Evolutionary conservation across 1,284 basidiomycete genomes (phyloP), one percentile per base, ranked within the genome.

Genomic region (Moesziomyces parantarcticus): DNA sequence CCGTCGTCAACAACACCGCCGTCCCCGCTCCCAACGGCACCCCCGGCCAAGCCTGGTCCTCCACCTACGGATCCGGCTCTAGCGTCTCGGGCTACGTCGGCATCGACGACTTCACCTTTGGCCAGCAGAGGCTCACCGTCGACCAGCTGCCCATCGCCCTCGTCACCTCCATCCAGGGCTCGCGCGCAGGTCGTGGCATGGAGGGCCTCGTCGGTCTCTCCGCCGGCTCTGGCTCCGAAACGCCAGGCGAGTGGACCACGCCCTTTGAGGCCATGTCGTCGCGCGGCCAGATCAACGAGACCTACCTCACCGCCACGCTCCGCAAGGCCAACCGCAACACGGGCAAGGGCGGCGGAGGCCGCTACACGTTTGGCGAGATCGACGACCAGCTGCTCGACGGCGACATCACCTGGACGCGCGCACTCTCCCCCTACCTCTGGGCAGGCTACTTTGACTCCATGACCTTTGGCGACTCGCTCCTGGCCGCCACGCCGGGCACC

Each of bases 121-220:
- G 62, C 20, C 50, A 62, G 46, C 53, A 57, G 39, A 46, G 20
- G 25, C 59, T 77, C 52, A 46, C 53, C 36, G 61, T 77, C n/a
- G 32, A 55, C 21, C 40, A 60, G 21, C 56, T 73, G 3, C 66
- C 72, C 8, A 1, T 77, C 3, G 77, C 72, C 22, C 52, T 79
- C 23, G 29, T 50, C 53, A 79, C 77, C 59, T 50, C 43, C 48
- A 32, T 73, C 46, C 64, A 57, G 18, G 72, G 68, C 53, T 71
- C 65, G 42, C 69, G 77, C 22, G 68, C 58, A 13, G 57, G 50
- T 41, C 68, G 77, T 29, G 62, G 57, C 40, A 79, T 79, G 77
- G 69, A 79, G 26, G 77, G 75, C 34, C 64, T 79, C 49, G 43
- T 79, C 34, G 77, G 77, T 39, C 61, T 79, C 16, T 50, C 67